Base-by-base conservation (phyloP, 306 rosid genomes). In the Lablab purpureus region DNA sequence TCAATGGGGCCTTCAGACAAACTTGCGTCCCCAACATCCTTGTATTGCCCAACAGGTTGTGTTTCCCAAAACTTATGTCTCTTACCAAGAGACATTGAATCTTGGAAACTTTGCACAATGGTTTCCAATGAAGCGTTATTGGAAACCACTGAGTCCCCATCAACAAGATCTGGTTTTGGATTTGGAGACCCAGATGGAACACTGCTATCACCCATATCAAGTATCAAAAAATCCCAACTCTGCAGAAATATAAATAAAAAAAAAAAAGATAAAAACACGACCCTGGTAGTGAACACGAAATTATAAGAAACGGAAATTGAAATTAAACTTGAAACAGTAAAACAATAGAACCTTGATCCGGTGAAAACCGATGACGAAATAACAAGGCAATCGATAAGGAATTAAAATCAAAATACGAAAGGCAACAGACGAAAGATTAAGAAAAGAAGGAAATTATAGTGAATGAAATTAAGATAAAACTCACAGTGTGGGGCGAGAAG, bases 11-110 rank as follows among this genome's bases (percentile, higher is more conserved):
- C 97, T 55, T 92, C 96, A 0, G 88, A 76, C 71, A 92, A 81
- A 54, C 85, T 86, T 6, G 84, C 10, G 78, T 92, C 85, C 8
- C 87, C 96, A 11, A 67, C 46, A 75, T 92, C 97, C 80, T 86
- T 90, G 76, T 87, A 92, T 41, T 92, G 97, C 36, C 95, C 97
- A 65, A 92, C 97, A 2, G 97, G 97, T 13, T 81, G 85, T 2
- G 85, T 75, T 75, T 81, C 85, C 85, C 85, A 81, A 37, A 81
- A 81, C 45, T 78, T 92, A 75, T 92, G 97, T 18, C 54, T 86
- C 84, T 90, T 87, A 5, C 85, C 81, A 43, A 86, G 65, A 6
- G 97, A 82, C 80, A 87, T 75, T 1, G 97, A 87, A 55, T 90
- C 93, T 71, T 89, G 96, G 55, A 89, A 69, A 87, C 82, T 92